These are phyloP conservation scores for Tetrahymena elliotti DNA, from an alignment of 73 alveolate genomes.

Conservation along the genomic window DNA sequence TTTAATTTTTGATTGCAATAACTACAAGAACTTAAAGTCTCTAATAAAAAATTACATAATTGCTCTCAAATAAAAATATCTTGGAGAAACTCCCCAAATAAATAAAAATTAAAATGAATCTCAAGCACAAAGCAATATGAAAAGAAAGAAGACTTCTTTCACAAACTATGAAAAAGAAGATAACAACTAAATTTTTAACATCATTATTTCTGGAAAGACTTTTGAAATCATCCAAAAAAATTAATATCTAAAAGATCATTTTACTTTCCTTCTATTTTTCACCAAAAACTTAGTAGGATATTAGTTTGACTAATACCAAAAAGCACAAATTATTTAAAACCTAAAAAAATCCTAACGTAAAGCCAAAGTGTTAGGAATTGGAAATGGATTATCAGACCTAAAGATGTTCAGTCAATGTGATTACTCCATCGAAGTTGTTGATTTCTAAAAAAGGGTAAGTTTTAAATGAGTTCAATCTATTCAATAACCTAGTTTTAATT, in stretches of 20 bases:
- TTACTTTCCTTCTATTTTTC: conserved; percentile 10
- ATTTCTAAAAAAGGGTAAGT: neutral
- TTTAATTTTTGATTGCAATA: neutral
- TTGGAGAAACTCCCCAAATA: neutral
- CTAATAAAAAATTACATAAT: neutral
- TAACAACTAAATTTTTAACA: neutral
- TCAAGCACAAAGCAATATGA: neutral
- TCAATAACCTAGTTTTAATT: too few species aligned
- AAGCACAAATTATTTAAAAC: conserved; percentile 11
- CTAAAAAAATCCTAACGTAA: conserved; percentile 5
- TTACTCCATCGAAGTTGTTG: neutral
- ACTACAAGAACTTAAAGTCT: neutral
- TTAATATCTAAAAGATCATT: conserved; percentile 8
- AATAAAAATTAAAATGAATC: neutral
- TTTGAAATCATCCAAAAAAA: conserved; percentile 8
- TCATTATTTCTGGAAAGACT: conserved; percentile 19
- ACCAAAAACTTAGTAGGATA: conserved; percentile 19
- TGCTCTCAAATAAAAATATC: neutral
- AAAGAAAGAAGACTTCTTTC: neutral
- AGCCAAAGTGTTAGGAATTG: conserved; percentile 18
- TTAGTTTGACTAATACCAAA: neutral
- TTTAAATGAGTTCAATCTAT: neutral
- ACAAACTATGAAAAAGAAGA: neutral
- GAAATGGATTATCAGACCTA: neutral
- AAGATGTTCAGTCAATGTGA: neutral